Evolutionary conservation across 1,284 basidiomycete species (phyloP).

Genomic region (Microbotryum lychnidis-dioicae): DNA sequence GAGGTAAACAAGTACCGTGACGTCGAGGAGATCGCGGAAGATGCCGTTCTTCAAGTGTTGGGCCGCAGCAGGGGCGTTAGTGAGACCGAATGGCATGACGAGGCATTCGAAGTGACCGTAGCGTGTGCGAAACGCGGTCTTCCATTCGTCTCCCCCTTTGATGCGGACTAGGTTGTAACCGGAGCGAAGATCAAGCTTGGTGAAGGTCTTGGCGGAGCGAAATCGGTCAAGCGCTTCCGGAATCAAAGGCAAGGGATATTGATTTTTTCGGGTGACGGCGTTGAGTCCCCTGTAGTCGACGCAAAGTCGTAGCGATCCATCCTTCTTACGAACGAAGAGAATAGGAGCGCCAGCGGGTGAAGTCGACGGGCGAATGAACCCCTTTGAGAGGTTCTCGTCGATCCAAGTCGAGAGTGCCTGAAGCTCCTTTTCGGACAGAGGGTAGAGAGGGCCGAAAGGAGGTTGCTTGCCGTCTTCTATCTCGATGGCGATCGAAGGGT

Average conservation of each 20-base stretch:
- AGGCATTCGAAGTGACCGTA: slow-evolving; percentile 43
- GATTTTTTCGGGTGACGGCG: slow-evolving; percentile 41
- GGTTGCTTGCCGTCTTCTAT: too few relatives aligned
- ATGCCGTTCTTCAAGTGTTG: slow-evolving; percentile 38
- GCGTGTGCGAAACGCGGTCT: too few relatives aligned
- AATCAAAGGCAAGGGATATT: slow-evolving; percentile 41
- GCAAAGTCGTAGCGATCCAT: too few relatives aligned
- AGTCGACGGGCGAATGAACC: too few relatives aligned
- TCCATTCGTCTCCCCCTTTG: slow-evolving; percentile 36
- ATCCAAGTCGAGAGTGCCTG: too few relatives aligned
- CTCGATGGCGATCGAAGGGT: too few relatives aligned
- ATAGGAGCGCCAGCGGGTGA: too few relatives aligned
- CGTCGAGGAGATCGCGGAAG: slow-evolving; percentile 36
- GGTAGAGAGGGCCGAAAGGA: too few relatives aligned
- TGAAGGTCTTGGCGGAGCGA: slow-evolving; percentile 38
- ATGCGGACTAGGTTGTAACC: slow-evolving; percentile 39
- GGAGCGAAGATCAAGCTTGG: slow-evolving; percentile 37
- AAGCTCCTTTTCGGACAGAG: too few relatives aligned
- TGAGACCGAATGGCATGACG: slow-evolving; percentile 45
- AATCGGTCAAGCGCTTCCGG: slow-evolving; percentile 41
- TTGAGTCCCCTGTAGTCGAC: too few relatives aligned
- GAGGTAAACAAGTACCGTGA: slow-evolving; percentile 37
- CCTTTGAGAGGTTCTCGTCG: too few relatives aligned
- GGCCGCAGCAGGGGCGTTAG: slow-evolving; percentile 43
- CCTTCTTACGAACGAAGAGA: too few relatives aligned